Percentiles rank a stretch among this genome's conserved stretches.
phyloP scores from a whole-genome alignment of 257 asterid species.

The Cruciata laevipes region DNA sequence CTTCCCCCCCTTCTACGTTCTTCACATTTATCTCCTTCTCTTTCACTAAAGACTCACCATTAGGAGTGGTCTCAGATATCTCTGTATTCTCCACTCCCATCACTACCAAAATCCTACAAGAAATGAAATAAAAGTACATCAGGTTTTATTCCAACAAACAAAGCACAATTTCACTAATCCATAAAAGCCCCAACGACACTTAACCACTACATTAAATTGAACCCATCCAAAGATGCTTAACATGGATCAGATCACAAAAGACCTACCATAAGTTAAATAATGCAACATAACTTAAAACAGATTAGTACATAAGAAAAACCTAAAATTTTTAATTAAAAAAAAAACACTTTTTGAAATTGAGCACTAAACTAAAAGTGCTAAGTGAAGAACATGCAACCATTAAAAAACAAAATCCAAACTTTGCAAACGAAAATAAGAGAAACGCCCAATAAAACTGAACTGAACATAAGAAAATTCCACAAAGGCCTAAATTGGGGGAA shows the following conservation, averaged over 20 bases:
- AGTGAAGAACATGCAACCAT: too few species aligned
- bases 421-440: neutral
- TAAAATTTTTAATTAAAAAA: too few species aligned
- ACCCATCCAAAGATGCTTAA: neutral
- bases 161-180: neutral
- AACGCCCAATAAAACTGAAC: too few species aligned
- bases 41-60: constrained; percentile 26
- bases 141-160: neutral
- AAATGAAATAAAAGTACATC: neutral
- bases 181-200: neutral
- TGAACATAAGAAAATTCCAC: too few species aligned
- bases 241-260: too few species aligned
- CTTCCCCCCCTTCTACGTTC: constrained; percentile 4
- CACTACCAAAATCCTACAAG: constrained; percentile 17
- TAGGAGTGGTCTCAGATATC: constrained; percentile 31
- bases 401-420: neutral
- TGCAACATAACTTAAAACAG: neutral
- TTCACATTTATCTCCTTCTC: neutral
- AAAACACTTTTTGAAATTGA: too few species aligned
- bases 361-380: too few species aligned
- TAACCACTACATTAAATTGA: neutral
- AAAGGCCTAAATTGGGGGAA: neutral
- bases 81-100: constrained; percentile 64
- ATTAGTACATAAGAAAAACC: neutral
- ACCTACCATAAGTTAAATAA: neutral